Percentiles rank a stretch among this genome's conserved stretches.
phyloP scores from a whole-genome alignment of 805 yeast genomes.

The Schizosaccharomyces octosporus region DNA sequence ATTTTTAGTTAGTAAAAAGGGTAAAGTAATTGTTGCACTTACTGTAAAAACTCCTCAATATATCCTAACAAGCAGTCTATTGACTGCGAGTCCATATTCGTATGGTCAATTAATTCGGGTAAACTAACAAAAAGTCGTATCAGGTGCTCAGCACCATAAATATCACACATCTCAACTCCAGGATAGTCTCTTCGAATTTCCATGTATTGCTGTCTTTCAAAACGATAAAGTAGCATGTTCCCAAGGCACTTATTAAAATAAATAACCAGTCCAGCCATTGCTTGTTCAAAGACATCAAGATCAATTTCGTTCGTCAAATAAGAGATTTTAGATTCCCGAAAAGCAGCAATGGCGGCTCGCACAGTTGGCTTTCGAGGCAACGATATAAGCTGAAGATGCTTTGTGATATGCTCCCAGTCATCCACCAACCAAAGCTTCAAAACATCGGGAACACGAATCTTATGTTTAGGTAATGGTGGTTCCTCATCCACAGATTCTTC shows the following conservation, averaged over 20 bases:
- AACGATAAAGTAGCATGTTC: conserved; percentile 42
- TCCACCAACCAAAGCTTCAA: conserved; percentile 55
- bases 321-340: conserved; percentile 14
- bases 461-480: conserved; percentile 24
- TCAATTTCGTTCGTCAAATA: conserved; percentile 15
- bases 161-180: conserved; percentile 18
- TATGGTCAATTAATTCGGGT: conserved; percentile 61
- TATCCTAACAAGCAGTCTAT: background rate
- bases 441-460: conserved; percentile 33
- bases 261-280: conserved; percentile 38
- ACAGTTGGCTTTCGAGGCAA: conserved; percentile 39
- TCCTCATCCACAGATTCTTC: conserved; percentile 12
- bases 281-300: conserved; percentile 36
- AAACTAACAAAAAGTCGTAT: conserved; percentile 50
- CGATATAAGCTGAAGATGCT: conserved; percentile 28
- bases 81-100: conserved; percentile 12
- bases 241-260: conserved; percentile 60
- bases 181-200: conserved; percentile 17
- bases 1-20: background rate
- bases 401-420: conserved; percentile 84
- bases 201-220: conserved; percentile 51
- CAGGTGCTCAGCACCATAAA: conserved; percentile 67
- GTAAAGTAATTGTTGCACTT: background rate
- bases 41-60: background rate
- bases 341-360: conserved; percentile 28